Base-by-base conservation (phyloP, 2,329 filamentous ascomycete genomes). In the Trichoderma gracile region DNA sequence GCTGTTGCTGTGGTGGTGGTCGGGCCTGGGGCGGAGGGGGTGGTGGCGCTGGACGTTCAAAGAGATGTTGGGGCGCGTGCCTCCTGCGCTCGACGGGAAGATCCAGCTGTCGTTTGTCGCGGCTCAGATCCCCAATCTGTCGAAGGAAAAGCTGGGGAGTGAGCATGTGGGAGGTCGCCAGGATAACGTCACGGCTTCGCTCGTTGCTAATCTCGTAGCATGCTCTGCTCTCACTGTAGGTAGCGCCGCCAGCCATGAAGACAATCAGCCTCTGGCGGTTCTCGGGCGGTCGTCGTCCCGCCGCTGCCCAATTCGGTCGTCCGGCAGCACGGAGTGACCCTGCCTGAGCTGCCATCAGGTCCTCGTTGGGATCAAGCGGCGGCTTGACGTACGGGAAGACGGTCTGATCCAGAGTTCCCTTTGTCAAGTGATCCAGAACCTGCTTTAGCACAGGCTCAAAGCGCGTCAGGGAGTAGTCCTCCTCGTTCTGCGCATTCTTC, bases 191-290 rank as follows among this genome's bases (percentile, higher is more conserved):
- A 68, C 90, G 87, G 59, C 86, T 87, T 53, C 87, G 87, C 56
- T 87, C 80, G 59, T 88, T 84, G 2, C 91, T 89, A 27, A 94
- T 80, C 71, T 97, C 92, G 74, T 98, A 98, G 78, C 95, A 99
- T 14, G 88, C 85, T 30, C 95, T 87, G 38, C 91, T 85, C 78
- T 99, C 95, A 5, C 92, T 93, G 75, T 94, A 97, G 0, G 95
- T 98, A 21, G 95, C 95, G 50, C 95, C 95, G 54, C 95, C 95
- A 1, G 94, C 95, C 84, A 98, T 89, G 75, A 97, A 98, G 17
- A 98, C 89, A 65, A 99, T 91, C 61, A 98, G 84, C 59, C 95
- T 88, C 75, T 99, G 95, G 60, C 90, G 87, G 68, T 93, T 96
- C 74, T 98, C 94, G 1, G 76, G 66, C 82, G 86, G 65, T 81